Evolutionary conservation across 371 early-diverging fungal genomes (phyloP).

Genomic region (Thermomucor indicae-seudaticae): DNA sequence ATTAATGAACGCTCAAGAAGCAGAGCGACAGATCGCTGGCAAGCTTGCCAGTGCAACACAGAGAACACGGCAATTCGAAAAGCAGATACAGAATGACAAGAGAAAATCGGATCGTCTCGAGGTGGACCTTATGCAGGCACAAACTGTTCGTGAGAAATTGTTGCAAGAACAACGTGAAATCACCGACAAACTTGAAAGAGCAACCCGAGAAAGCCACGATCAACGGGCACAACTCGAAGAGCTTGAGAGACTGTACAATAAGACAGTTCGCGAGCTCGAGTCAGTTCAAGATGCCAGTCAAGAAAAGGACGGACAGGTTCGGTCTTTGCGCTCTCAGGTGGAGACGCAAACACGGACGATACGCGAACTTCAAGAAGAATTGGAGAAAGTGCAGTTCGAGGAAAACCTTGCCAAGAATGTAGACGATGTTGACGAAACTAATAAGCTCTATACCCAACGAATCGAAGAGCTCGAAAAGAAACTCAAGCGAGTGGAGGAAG

Average conservation of each 20-base stretch:
- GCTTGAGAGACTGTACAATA: background rate
- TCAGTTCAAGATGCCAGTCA: slow-evolving; percentile 1
- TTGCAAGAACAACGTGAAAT: background rate
- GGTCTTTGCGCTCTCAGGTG: slow-evolving; percentile 12
- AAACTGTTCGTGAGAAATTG: too few species aligned
- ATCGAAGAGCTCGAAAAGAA: slow-evolving; percentile 12
- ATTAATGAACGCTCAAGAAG: background rate
- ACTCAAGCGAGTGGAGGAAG: slow-evolving; percentile 19
- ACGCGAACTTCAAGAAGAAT: slow-evolving; percentile 9
- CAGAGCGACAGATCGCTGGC: background rate
- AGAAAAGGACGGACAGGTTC: slow-evolving; percentile 13
- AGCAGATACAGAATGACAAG: background rate
- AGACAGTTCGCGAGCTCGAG: background rate
- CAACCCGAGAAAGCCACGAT: slow-evolving; percentile 1
- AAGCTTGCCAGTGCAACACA: background rate
- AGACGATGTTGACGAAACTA: background rate
- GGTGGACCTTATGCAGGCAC: too few species aligned
- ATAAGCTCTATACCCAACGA: slow-evolving; percentile 8
- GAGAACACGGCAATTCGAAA: background rate
- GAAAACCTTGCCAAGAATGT: background rate
- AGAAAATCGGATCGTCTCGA: background rate
- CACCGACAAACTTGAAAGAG: background rate
- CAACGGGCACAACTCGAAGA: background rate
- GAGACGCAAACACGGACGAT: slow-evolving; percentile 15
- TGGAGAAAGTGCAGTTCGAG: slow-evolving; percentile 8